These are phyloP conservation scores for Exophiala mesophila DNA, from an alignment of 2,329 filamentous ascomycete genomes.

Conservation along the genomic window DNA sequence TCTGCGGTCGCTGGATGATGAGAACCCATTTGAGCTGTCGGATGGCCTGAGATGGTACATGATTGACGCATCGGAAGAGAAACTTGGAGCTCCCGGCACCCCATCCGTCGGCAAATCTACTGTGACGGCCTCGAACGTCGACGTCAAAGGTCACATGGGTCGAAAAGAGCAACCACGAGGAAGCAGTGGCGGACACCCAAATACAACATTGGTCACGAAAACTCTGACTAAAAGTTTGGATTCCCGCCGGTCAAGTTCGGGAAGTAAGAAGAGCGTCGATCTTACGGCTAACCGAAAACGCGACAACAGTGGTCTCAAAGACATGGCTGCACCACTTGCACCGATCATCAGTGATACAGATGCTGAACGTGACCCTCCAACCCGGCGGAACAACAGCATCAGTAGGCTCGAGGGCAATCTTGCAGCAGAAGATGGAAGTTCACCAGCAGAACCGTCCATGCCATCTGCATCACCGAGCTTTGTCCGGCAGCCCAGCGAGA, in stretches of 20 bases:
- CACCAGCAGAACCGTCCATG: constrained; percentile 6
- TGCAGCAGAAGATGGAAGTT: constrained; percentile 2
- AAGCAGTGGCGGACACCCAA: constrained; percentile 27
- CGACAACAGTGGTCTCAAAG: constrained; percentile 12
- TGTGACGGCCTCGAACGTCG: constrained; percentile 79
- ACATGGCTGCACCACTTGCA: constrained; percentile 13
- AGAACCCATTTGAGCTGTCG: constrained; percentile 94
- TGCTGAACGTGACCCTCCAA: constrained; percentile 24
- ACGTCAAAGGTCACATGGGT: constrained; percentile 64
- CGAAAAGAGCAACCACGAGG: constrained; percentile 24
- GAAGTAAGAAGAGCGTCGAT: constrained; percentile 65
- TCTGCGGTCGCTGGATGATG: constrained; percentile 64
- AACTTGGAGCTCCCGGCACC: constrained; percentile 83
- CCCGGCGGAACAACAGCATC: constrained; percentile 7
- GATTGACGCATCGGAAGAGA: constrained; percentile 89
- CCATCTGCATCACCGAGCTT: constrained; percentile 6
- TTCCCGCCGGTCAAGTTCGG: constrained; percentile 81
- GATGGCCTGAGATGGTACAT: constrained; percentile 96
- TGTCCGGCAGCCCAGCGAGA: constrained; percentile 19
- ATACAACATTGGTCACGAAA: constrained; percentile 60
- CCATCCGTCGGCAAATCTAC: constrained; percentile 89
- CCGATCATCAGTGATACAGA: constrained; percentile 31
- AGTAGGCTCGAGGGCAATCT: constrained; percentile 14
- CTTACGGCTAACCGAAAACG: constrained; percentile 15
- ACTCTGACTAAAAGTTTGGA: constrained; percentile 83